Evolutionary conservation across 2,329 filamentous ascomycete genomes (phyloP), one percentile per base, ranked within the genome.

Genomic region (Pseudogymnoascus sp.): DNA sequence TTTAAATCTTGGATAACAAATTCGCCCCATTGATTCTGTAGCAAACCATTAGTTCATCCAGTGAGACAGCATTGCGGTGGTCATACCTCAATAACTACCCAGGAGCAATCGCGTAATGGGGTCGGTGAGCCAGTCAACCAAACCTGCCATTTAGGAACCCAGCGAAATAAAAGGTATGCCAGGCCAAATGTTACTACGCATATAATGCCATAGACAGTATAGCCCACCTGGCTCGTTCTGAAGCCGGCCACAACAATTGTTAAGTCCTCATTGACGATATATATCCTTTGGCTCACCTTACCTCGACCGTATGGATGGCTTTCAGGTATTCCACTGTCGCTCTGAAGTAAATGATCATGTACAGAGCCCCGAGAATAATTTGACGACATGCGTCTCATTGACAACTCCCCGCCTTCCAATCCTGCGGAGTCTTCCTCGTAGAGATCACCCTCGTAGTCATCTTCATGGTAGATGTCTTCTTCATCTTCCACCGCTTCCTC

Each of bases 161-260:
- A 99, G 65, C 92, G 84, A 62, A 97, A 83, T 4, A 97, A 70
- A 12, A 99, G 83, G 77, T 90, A 99, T 4, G 84, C 91, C 36
- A 96, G 72, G 1, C 94, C 94, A 16, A 86, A 76, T 0, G 92
- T 92, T 4, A 86, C 71, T 14, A 88, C 69, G 69, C 92, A 97
- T 5, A 96, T 75, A 7, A 81, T 69, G 3, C 87, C 69, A 72
- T 97, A 97, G 0, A 86, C 66, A 2, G 82, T 74, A 69, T 86
- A 89, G 1, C 94, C 91, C 12, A 85, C 64, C 3, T 76, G 74
- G 66, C 88, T 93, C 3, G 92, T 97, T 59, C 82, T 85, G 75
- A 97, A 99, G 0, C 94, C 94, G 23, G 93, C 91, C 71, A 97
- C 86, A 28, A 92, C 93, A 69, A 97, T 92, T 0, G 92, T 97